Base-by-base conservation (phyloP, 805 yeast species). In the Yamadazyma takamatsuzukensis region DNA sequence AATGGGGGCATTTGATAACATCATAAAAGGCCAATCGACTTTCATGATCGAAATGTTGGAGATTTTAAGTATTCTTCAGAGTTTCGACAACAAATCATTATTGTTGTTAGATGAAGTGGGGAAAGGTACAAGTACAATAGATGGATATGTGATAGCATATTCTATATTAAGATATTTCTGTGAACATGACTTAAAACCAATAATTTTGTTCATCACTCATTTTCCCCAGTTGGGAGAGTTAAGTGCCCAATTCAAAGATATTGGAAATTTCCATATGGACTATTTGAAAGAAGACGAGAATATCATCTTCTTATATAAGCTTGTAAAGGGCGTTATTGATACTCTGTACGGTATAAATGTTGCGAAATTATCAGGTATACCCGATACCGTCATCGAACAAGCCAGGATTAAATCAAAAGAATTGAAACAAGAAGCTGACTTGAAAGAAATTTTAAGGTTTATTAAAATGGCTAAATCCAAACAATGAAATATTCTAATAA, bases 301-400 rank as follows among this genome's bases (percentile, higher is more conserved):
- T 3, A 57, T 67, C 6, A 41, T 64, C 9, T 67, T 67, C 33
- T 46, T 66, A 25, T 67, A 65, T 42, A 60, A 52, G 25, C 41
- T 67, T 21, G 62, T 50, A 5, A 30, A 37, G 12, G 72, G 72
- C 1, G 67, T 61, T 7, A 59, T 63, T 14, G 55, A 73, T 25
- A 72, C 79, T 34, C 83, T 89, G 34, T 87, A 81, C 54, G 97
- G 96, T 1, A 62, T 89, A 21, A 85, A 88, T 49, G 95, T 86
- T 23, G 96, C 96, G 0, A 71, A 76, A 38, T 48, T 87, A 36
- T 93, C 96, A 0, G 75, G 76, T 0, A 56, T 88, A 2, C 76
- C 80, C 1, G 48, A 46, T 3, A 50, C 47, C 1, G 60, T 81
- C 5, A 62, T 79, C 4, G 52, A 58, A 1, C 45, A 51, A 3